These are phyloP conservation scores for Alternaria dauci DNA, from an alignment of 2,329 filamentous ascomycete species.

Conservation along the genomic window DNA sequence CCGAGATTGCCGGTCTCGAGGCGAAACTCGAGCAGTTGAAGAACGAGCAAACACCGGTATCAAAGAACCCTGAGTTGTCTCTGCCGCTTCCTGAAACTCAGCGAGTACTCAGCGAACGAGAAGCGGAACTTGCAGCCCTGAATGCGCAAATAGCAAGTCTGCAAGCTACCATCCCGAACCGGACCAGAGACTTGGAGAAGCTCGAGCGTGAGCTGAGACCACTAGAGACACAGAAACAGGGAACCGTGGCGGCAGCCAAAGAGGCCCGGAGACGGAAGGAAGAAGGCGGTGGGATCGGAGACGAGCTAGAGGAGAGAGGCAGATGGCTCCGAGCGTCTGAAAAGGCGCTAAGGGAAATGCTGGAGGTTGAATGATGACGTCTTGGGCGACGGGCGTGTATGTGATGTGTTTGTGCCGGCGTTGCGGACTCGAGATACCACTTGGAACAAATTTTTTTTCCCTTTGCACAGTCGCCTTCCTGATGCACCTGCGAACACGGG, in stretches of 20 bases:
- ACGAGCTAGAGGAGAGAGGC: constrained; percentile 78
- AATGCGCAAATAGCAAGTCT: constrained; percentile 59
- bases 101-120: constrained; percentile 50
- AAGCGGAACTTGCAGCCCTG: constrained; percentile 53
- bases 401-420: constrained; percentile 10
- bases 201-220: constrained; percentile 73
- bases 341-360: constrained; percentile 66
- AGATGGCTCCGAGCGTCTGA: constrained; percentile 79
- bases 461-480: background rate
- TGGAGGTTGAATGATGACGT: constrained; percentile 61
- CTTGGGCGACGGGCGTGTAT: background rate
- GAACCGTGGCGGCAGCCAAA: constrained; percentile 71
- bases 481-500: constrained; percentile 1
- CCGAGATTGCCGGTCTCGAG: constrained; percentile 62
- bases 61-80: constrained; percentile 52
- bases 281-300: constrained; percentile 68
- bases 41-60: constrained; percentile 44
- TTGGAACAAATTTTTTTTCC: constrained; percentile 1
- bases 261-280: constrained; percentile 76
- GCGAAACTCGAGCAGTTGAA: constrained; percentile 59
- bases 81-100: constrained; percentile 56
- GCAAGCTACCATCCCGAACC: constrained; percentile 69
- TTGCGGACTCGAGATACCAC: constrained; percentile 23
- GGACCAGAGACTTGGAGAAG: constrained; percentile 71
- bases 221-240: constrained; percentile 72